phyloP scores from a whole-genome alignment of 2,329 filamentous ascomycete species.

The Phoma sp. region DNA sequence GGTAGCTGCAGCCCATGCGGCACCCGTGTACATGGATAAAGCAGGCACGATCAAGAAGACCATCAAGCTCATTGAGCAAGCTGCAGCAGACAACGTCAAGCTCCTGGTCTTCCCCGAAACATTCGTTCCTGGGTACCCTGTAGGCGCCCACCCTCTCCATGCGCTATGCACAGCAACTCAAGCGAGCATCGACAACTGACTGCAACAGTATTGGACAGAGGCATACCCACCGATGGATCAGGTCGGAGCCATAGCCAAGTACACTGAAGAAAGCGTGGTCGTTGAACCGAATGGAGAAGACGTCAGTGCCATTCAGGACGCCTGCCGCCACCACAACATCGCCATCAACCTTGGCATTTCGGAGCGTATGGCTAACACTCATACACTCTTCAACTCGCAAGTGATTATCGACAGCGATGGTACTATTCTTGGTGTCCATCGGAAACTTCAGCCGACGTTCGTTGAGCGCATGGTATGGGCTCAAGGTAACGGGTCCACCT shows the following conservation, averaged over 20 bases:
- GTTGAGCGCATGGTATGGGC: constrained; percentile 46
- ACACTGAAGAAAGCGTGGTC: constrained; percentile 45
- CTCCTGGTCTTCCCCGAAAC: constrained; percentile 48
- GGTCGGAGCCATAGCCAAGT: constrained; percentile 40
- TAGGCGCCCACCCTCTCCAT: constrained; percentile 17
- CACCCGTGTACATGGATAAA: constrained; percentile 49
- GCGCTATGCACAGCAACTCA: background rate
- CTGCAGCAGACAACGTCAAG: constrained; percentile 37
- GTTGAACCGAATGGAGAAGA: constrained; percentile 42
- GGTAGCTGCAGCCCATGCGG: constrained; percentile 46
- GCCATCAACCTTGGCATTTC: constrained; percentile 46
- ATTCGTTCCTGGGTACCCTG: constrained; percentile 48
- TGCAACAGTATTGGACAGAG: constrained; percentile 40
- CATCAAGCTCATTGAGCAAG: constrained; percentile 42
- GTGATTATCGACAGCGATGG: constrained; percentile 44
- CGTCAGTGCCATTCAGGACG: constrained; percentile 41
- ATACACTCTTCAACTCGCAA: constrained; percentile 48
- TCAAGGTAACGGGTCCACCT: constrained; percentile 42
- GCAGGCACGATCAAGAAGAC: constrained; percentile 43
- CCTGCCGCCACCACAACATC: constrained; percentile 39
- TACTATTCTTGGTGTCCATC: constrained; percentile 44
- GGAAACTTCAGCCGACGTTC: constrained; percentile 48
- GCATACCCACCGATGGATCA: constrained; percentile 48
- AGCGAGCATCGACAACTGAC: constrained; percentile 1
- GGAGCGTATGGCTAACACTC: constrained; percentile 42